Percentiles rank a stretch among this genome's conserved stretches.
Evolutionary conservation across 352 stramenopile species (phyloP).

Genomic region (Thraustochytrium sp.): DNA sequence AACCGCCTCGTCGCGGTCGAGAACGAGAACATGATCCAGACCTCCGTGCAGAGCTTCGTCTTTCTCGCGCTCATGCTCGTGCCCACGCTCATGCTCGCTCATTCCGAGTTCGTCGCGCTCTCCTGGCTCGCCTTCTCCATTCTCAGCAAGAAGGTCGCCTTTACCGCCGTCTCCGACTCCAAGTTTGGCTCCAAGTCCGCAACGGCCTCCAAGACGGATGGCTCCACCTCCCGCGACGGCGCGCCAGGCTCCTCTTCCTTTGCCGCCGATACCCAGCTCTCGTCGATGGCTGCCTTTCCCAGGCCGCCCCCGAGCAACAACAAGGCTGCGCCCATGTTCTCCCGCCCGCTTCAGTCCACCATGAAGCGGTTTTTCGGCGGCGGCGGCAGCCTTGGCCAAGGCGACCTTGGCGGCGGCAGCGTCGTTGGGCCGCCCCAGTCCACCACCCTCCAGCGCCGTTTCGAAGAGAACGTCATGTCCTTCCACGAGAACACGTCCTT

Average conservation of each 20-base stretch:
- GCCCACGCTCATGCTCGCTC: background rate
- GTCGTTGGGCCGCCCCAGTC: background rate
- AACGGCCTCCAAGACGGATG: background rate
- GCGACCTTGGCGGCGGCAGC: background rate
- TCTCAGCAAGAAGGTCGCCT: conserved; percentile 27
- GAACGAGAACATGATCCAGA: conserved; percentile 35
- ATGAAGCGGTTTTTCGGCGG: background rate
- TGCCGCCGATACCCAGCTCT: background rate
- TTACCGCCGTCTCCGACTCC: background rate
- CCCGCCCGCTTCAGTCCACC: background rate
- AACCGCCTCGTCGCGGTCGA: conserved; percentile 9
- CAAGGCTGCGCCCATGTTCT: background rate
- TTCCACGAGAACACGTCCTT: background rate
- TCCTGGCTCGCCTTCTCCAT: background rate
- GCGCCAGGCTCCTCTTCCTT: too few species aligned
- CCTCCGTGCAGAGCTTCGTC: background rate
- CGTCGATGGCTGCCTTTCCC: too few species aligned
- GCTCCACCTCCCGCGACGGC: background rate
- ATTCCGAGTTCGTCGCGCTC: conserved; percentile 8
- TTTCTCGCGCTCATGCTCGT: background rate
- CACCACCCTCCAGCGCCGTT: background rate
- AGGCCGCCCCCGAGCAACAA: background rate
- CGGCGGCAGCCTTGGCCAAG: background rate
- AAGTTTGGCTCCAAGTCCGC: background rate
- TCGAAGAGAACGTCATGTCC: conserved; percentile 17